phyloP scores from a whole-genome alignment of 1,284 basidiomycete species.

The Lentinula novae-zelandiae region DNA sequence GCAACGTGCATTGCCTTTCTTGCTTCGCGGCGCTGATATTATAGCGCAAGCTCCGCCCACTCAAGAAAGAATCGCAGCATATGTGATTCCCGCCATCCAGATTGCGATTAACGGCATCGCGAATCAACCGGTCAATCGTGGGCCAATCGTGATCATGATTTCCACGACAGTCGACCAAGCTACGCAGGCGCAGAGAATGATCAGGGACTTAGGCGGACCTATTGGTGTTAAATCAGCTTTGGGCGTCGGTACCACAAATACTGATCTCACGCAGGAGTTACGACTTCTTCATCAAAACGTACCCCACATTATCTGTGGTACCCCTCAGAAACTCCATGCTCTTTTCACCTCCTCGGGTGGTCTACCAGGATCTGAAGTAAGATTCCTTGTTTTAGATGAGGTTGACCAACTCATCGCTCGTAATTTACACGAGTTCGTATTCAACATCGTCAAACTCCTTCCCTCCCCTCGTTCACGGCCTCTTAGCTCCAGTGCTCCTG shows the following conservation, averaged over 20 bases:
- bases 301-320: slow-evolving; percentile 95
- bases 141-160: slow-evolving; percentile 88
- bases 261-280: slow-evolving; percentile 75
- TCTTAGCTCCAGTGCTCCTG: slow-evolving; percentile 37
- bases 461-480: slow-evolving; percentile 80
- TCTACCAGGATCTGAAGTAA: slow-evolving; percentile 77
- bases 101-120: slow-evolving; percentile 66
- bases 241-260: slow-evolving; percentile 70
- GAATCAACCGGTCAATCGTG: slow-evolving; percentile 56
- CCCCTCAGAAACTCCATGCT: slow-evolving; percentile 93
- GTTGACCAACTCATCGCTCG: slow-evolving; percentile 97
- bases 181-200: slow-evolving; percentile 96
- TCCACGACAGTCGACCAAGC: slow-evolving; percentile 99
- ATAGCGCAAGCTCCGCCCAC: slow-evolving; percentile 98
- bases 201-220: slow-evolving; percentile 88
- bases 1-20: slow-evolving; percentile 92
- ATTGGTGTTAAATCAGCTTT: slow-evolving; percentile 88
- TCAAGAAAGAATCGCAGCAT: slow-evolving; percentile 96
- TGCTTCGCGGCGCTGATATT: slow-evolving; percentile 91
- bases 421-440: slow-evolving; percentile 93
- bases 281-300: slow-evolving; percentile 84
- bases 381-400: slow-evolving; percentile 93
- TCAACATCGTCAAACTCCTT: slow-evolving; percentile 86
- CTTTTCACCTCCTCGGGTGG: slow-evolving; percentile 82
- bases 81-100: slow-evolving; percentile 92